phyloP scores from a whole-genome alignment of 2,329 filamentous ascomycete species.

The Hymenoscyphus scutula region DNA sequence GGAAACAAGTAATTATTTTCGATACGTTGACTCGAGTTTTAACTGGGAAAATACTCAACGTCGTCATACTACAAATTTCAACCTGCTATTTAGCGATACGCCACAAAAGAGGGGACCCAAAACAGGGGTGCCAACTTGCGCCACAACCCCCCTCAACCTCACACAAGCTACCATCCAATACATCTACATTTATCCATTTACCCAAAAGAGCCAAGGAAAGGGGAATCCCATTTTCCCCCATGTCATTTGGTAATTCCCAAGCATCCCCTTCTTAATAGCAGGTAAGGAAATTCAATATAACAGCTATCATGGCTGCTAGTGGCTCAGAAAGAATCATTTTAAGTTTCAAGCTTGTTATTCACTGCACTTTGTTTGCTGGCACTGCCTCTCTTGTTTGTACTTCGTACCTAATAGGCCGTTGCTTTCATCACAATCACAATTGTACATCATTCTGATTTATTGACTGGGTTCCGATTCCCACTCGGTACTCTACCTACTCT shows the following conservation, averaged over 20 bases:
- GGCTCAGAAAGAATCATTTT: neutral
- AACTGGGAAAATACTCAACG: neutral
- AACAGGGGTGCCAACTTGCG: neutral
- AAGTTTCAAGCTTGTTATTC: neutral
- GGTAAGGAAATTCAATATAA: neutral
- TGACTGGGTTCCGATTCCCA: neutral
- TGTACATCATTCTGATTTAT: neutral
- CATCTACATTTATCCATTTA: conserved; percentile 1
- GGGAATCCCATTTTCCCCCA: neutral
- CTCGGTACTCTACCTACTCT: no score
- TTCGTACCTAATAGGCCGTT: neutral
- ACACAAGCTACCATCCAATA: neutral
- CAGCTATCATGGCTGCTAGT: neutral
- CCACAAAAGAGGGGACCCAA: neutral
- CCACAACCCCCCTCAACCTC: neutral
- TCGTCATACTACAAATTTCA: neutral
- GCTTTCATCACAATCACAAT: neutral
- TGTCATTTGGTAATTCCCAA: neutral
- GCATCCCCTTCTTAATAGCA: neutral
- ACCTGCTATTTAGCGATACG: neutral
- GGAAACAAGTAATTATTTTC: no score
- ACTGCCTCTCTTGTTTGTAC: no score
- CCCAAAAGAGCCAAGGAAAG: neutral
- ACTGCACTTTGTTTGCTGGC: neutral
- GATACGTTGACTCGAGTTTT: no score